Conservation (phyloP, 2,329 filamentous ascomycete species). For the Phaeomoniella chlamydospora region DNA sequence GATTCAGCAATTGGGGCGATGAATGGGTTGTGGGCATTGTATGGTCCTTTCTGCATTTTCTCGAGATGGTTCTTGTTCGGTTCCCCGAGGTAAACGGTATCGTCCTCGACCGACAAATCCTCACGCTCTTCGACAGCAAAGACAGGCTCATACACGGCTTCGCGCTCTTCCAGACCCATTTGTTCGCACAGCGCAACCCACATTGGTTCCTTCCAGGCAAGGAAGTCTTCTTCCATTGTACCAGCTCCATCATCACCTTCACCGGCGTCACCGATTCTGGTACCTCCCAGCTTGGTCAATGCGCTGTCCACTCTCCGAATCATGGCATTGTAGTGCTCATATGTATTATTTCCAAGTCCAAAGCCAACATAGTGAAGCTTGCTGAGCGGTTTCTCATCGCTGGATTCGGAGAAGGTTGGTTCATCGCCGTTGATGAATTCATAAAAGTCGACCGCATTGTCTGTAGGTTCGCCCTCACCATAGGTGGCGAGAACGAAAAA, state of each 20-base stretch:
- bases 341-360: conserved; percentile 96
- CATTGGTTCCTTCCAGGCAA: conserved; percentile 99
- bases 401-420: conserved; percentile 55
- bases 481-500: conserved; percentile 97
- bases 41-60: conserved; percentile 69
- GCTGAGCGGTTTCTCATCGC: conserved; percentile 49
- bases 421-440: conserved; percentile 84
- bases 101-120: conserved; percentile 56
- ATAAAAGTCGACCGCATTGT: conserved; percentile 98
- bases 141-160: conserved; percentile 87
- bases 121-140: conserved; percentile 70
- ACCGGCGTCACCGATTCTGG: conserved; percentile 72
- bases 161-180: conserved; percentile 85
- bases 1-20: conserved; percentile 89
- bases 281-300: conserved; percentile 67
- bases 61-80: conserved; percentile 94
- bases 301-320: conserved; percentile 79
- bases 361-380: conserved; percentile 91
- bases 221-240: conserved; percentile 98
- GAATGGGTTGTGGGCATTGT: conserved; percentile 92
- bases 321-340: conserved; percentile 99
- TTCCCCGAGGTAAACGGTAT: conserved; percentile 85
- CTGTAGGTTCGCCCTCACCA: conserved; percentile 94
- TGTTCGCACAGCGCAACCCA: conserved; percentile 72
- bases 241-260: conserved; percentile 96